phyloP scores from a whole-genome alignment of 108 stramenopile genomes.

The Nannochloropsis salina region DNA sequence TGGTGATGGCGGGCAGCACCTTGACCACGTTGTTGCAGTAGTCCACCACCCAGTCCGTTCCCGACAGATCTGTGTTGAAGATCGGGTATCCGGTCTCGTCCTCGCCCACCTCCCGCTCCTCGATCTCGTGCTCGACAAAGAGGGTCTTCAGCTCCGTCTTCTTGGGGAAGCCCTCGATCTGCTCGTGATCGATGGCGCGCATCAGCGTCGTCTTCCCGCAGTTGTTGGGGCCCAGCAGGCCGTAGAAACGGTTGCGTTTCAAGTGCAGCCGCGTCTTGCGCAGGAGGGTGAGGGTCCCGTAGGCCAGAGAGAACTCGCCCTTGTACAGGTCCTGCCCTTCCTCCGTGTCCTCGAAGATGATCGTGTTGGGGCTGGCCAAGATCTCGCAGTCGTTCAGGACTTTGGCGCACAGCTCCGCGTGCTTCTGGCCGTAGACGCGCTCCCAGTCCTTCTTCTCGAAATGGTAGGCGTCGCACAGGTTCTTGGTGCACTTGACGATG shows the following conservation, averaged over 20 bases:
- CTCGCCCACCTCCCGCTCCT: conserved; percentile 53
- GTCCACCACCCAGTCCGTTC: conserved; percentile 86
- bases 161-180: conserved; percentile 98
- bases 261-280: conserved; percentile 98
- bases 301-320: conserved; percentile 98
- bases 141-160: conserved; percentile 86
- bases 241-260: conserved; percentile 92
- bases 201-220: conserved; percentile 98
- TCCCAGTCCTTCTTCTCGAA: conserved; percentile 23
- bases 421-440: conserved; percentile 10
- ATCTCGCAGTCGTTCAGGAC: conserved; percentile 19
- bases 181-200: conserved; percentile 97
- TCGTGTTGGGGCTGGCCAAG: background rate
- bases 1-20: conserved; percentile 24
- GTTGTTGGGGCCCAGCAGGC: conserved; percentile 94
- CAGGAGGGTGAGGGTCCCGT: conserved; percentile 76
- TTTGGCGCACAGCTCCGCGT: conserved; percentile 4
- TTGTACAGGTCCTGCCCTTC: conserved; percentile 94
- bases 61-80: conserved; percentile 74
- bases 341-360: conserved; percentile 74
- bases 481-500: conserved; percentile 13
- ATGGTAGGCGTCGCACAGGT: background rate
- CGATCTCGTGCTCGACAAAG: conserved; percentile 99
- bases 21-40: conserved; percentile 67
- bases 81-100: background rate